phyloP scores from a whole-genome alignment of 2,329 filamentous ascomycete species.

The Apiospora koreana region DNA sequence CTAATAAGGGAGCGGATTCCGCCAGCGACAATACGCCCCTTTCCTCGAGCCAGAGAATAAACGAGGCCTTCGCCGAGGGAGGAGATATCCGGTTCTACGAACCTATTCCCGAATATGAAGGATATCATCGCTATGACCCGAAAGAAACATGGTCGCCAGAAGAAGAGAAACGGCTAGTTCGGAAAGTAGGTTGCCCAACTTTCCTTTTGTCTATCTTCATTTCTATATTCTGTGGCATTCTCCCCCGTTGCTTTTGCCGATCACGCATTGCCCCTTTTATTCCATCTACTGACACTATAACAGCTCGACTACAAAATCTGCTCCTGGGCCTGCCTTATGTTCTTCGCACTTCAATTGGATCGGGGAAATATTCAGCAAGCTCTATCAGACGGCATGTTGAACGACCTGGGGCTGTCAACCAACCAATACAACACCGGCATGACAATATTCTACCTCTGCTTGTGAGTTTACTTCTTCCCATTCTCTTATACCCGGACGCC shows the following conservation, averaged over 20 bases:
- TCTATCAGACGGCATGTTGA: conserved; percentile 34
- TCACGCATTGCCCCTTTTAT: neutral
- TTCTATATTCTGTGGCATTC: too few relatives aligned
- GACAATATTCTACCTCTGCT: conserved; percentile 18
- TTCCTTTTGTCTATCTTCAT: neutral
- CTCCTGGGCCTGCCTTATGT: conserved; percentile 54
- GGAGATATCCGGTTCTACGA: conserved; percentile 11
- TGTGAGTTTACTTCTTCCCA: conserved; percentile 6
- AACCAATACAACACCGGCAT: conserved; percentile 24
- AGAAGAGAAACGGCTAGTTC: conserved; percentile 16
- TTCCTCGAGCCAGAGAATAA: neutral
- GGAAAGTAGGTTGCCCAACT: conserved; percentile 10
- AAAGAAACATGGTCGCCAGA: conserved; percentile 12
- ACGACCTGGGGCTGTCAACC: conserved; percentile 34
- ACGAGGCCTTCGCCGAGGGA: conserved; percentile 13
- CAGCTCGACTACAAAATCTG: conserved; percentile 49
- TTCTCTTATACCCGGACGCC: too few relatives aligned
- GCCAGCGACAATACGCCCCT: conserved; percentile 6
- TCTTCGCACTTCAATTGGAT: conserved; percentile 54
- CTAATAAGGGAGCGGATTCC: neutral
- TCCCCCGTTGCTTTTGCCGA: neutral
- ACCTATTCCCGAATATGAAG: conserved; percentile 17
- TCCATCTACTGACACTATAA: neutral
- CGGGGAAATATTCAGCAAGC: conserved; percentile 44
- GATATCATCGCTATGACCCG: conserved; percentile 16